A percentile compares a stretch with the other conserved stretches of the same genome.
phyloP scores from a whole-genome alignment of 129 eudicot genomes.

The Helichrysum umbraculigerum region DNA sequence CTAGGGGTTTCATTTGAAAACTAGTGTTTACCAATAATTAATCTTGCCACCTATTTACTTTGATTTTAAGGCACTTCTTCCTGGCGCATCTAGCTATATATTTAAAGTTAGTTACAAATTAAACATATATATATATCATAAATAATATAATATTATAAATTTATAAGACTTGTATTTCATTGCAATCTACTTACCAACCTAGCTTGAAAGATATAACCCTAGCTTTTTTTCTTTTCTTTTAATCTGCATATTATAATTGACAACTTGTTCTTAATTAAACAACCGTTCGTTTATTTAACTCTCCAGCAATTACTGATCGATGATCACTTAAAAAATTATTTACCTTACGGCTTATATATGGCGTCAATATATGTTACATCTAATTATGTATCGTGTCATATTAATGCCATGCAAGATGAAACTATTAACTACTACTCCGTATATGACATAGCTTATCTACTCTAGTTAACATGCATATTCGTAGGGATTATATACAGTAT shows the following conservation, averaged over 20 bases:
- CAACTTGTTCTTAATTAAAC: background rate
- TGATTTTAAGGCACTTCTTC: slow-evolving; percentile 36
- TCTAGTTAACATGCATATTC: no score
- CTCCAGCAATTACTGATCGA: background rate
- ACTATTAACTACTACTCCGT: no score
- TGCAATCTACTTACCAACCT: slow-evolving; percentile 25
- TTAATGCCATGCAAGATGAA: no score
- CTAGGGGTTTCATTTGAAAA: slow-evolving; percentile 26
- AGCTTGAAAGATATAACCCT: slow-evolving; percentile 7
- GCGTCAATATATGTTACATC: no score
- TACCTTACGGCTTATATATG: no score
- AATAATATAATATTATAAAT: background rate
- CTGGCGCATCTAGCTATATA: background rate
- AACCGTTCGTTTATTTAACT: background rate
- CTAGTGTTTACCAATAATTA: slow-evolving; percentile 35
- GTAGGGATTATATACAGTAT: no score
- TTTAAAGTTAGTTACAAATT: slow-evolving; percentile 31
- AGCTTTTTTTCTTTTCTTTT: no score
- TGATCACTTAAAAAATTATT: no score
- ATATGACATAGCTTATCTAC: no score
- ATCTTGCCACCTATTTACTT: slow-evolving; percentile 21
- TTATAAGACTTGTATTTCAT: slow-evolving; percentile 7
- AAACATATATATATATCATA: background rate
- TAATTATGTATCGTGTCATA: no score
- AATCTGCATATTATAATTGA: background rate